Evolutionary conservation across 139 green algal species (phyloP).

Genomic region (Tetraselmis chui): DNA sequence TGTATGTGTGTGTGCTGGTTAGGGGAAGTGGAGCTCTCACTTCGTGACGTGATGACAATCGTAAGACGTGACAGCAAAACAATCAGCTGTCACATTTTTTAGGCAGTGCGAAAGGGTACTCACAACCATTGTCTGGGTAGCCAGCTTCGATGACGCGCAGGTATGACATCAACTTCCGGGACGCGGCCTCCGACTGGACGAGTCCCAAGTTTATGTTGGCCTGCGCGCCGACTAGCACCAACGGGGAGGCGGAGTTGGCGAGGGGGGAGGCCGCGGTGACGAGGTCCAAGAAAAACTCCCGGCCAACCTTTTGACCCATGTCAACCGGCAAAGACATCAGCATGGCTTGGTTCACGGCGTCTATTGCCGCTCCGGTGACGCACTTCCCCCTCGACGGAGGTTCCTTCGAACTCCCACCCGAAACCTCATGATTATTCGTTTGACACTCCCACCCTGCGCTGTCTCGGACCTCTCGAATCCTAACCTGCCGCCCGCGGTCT

Average conservation of each 20-base stretch:
- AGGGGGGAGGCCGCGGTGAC: neutral
- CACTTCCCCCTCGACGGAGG: neutral
- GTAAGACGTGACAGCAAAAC: neutral
- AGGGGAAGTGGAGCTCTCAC: too few relatives aligned
- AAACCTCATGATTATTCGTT: neutral
- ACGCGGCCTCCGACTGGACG: neutral
- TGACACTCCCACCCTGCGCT: neutral
- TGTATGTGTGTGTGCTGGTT: neutral
- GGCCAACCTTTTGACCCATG: neutral
- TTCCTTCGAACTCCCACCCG: too few relatives aligned
- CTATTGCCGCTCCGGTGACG: too few relatives aligned
- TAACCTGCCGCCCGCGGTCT: too few relatives aligned
- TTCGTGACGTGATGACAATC: neutral
- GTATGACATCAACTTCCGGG: neutral
- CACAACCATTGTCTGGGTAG: neutral
- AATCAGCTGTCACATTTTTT: neutral
- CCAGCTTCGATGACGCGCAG: neutral
- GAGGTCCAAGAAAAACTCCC: neutral
- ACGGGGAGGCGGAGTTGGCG: too few relatives aligned
- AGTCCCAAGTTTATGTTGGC: neutral
- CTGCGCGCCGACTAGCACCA: neutral
- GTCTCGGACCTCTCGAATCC: too few relatives aligned
- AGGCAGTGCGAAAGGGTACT: neutral
- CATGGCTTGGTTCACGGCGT: neutral
- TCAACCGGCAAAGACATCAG: neutral